These are phyloP conservation scores for Candida maltosa DNA, from an alignment of 805 yeast genomes.

Conservation along the genomic window DNA sequence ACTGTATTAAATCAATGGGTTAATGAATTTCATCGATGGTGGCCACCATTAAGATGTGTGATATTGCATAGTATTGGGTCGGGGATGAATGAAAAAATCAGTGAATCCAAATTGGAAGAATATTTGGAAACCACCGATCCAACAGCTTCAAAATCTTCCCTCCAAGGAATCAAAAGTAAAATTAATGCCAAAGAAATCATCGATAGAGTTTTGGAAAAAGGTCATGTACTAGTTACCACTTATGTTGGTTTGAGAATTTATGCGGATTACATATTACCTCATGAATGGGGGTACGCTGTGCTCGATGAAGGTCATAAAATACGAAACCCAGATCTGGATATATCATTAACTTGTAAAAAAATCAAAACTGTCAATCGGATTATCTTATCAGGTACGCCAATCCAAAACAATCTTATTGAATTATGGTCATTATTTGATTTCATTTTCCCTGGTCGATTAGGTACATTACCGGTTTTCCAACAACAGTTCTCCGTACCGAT, in stretches of 20 bases:
- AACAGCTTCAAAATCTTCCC: constrained; percentile 11
- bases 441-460: constrained; percentile 90
- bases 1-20: constrained; percentile 97
- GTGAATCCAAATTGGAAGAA: constrained; percentile 51
- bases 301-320: constrained; percentile 97
- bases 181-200: constrained; percentile 47
- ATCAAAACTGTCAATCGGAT: constrained; percentile 80
- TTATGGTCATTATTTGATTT: constrained; percentile 95
- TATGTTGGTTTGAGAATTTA: constrained; percentile 82
- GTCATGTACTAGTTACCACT: constrained; percentile 87
- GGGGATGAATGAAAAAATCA: constrained; percentile 55
- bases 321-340: constrained; percentile 88
- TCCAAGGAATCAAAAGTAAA: constrained; percentile 27
- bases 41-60: constrained; percentile 90
- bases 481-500: constrained; percentile 90
- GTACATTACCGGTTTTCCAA: constrained; percentile 93
- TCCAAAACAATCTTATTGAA: constrained; percentile 88
- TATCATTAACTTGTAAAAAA: constrained; percentile 81
- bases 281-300: constrained; percentile 85
- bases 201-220: constrained; percentile 57
- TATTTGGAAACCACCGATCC: constrained; percentile 45
- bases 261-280: constrained; percentile 57
- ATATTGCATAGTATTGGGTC: constrained; percentile 90
- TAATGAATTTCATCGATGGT: constrained; percentile 94
- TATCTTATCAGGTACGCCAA: constrained; percentile 93